Evolutionary conservation across 1,284 basidiomycete genomes (phyloP).

Genomic region (Moesziomyces aphidis): DNA sequence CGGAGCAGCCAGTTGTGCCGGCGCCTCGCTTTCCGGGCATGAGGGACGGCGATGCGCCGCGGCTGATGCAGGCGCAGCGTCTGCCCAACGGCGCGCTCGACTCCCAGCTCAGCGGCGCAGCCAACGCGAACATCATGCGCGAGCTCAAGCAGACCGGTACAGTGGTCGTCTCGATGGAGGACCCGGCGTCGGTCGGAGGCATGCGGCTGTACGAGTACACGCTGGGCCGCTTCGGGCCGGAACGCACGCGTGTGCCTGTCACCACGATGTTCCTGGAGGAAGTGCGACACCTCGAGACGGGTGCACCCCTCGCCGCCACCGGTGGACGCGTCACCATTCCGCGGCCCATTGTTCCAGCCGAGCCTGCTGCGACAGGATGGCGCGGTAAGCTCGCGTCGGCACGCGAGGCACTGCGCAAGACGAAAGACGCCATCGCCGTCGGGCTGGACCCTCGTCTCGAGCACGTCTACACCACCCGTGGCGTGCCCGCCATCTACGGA

Average conservation of each 20-base stretch:
- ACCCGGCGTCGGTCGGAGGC: background rate
- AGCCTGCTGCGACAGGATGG: background rate
- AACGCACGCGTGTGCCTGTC: background rate
- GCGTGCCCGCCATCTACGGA: constrained; percentile 2
- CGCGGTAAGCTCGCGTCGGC: background rate
- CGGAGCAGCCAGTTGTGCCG: no score
- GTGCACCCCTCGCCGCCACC: no score
- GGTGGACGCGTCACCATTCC: no score
- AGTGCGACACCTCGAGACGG: background rate
- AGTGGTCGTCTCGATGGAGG: background rate
- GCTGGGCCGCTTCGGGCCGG: background rate
- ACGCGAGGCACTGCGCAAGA: background rate
- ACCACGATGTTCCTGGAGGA: background rate
- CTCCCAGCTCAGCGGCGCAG: background rate
- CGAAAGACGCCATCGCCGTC: background rate
- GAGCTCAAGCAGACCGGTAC: background rate
- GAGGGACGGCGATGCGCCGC: no score
- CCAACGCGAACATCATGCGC: background rate
- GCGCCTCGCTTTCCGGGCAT: no score
- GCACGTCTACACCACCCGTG: constrained; percentile 9
- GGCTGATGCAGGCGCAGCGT: background rate
- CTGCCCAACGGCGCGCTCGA: background rate
- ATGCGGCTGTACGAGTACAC: background rate
- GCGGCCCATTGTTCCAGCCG: no score
- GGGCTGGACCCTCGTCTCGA: background rate